Base-by-base conservation (phyloP, 2,329 filamentous ascomycete genomes). In the Xylaria sp. region DNA sequence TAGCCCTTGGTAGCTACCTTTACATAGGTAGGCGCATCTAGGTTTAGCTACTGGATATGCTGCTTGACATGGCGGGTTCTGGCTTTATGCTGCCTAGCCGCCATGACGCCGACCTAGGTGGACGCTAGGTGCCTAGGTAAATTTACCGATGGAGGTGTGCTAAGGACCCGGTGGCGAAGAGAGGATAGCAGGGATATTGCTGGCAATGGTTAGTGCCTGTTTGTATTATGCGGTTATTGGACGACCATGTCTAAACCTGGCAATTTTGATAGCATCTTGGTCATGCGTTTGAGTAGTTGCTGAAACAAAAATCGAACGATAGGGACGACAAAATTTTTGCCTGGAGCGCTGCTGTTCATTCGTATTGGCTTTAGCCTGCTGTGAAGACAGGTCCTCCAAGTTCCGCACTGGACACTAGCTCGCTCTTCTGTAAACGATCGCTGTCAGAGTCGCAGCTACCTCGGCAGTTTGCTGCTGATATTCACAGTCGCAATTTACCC, bases 291-390 rank as follows among this genome's bases (percentile, higher is more conserved):
- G 62, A 23, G 52, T 36, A 31, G 33, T 43, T 8, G 36, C 28
- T 55, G 66, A 57, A 62, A 58, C 66, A 25, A 31, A 25, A 63
- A 66, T 62, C 62, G 57, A 62, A 65, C 43, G 66, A 68, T 54
- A n/a, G 18, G 46, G 28, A 51, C 8, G 12, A 43, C 15, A 31
- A 28, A 18, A 12, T 46, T 28, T 33, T 58, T n/a, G 31, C 4
- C n/a, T 36, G 15, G 31, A 39, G 31, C 20, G 18, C 13, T 56
- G 52, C 15, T 39, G n/a, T 56, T 36, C 33, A 28, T 39, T 39
- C 33, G n/a, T 36, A 36, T 23, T 23, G 52, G 31, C 33, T 39
- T 56, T 8, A 23, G 31, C 31, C 52, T 56, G 12, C 12, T 15
- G 13, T 43, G 18, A 56, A 39, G n/a, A 36, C 33, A 36, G 33